phyloP scores from a whole-genome alignment of 2,329 filamentous ascomycete genomes.

The Zymoseptoria pseudotritici region DNA sequence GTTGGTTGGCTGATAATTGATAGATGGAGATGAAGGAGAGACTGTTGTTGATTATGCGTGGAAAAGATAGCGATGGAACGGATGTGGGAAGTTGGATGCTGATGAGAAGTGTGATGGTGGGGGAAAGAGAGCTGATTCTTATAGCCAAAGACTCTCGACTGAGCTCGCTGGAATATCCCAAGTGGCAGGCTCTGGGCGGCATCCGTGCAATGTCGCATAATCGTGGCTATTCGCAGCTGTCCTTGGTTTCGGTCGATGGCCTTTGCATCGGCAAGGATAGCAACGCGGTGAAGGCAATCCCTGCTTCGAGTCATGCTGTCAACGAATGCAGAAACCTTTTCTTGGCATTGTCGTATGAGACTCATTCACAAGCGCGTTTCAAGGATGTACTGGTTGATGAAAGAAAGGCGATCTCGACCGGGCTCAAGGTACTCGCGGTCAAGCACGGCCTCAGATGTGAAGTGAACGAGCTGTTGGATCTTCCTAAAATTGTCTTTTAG shows the following conservation, averaged over 20 bases:
- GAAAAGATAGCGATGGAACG: not conserved
- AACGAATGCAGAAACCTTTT: not conserved
- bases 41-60: not conserved
- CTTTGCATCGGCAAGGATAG: not conserved
- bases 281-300: not conserved
- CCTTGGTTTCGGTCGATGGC: not conserved
- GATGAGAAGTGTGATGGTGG: not conserved
- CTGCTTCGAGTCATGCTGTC: not conserved
- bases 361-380: not conserved
- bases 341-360: not conserved
- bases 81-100: not conserved
- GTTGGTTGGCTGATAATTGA: not conserved
- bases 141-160: not conserved
- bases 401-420: not conserved
- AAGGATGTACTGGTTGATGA: not conserved
- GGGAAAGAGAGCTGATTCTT: not conserved
- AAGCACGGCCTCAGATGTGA: not conserved
- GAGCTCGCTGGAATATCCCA: not conserved
- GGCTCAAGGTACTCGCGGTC: not conserved
- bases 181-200: not conserved
- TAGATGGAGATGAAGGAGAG: not conserved
- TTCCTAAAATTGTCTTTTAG: not conserved
- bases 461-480: not conserved
- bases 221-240: not conserved
- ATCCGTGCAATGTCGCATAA: not conserved